Conservation (phyloP, 1,139 yeast species). For the Meyerozyma athensensis region DNA sequence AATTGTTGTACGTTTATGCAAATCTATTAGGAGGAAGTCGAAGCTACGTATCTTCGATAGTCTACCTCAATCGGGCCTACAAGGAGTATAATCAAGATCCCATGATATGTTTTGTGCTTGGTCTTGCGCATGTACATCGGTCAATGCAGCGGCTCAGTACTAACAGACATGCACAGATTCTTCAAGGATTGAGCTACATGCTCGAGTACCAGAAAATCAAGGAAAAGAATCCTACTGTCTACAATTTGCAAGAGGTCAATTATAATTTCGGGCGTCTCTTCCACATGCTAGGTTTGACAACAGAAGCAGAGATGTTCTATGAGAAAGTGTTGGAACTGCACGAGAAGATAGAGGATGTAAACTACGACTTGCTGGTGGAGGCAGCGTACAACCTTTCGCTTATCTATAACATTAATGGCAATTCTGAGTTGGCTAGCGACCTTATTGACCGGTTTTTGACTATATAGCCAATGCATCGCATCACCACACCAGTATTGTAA, state of each 20-base stretch:
- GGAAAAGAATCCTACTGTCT: conserved; percentile 31
- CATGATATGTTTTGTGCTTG: conserved; percentile 67
- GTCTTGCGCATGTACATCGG: conserved; percentile 81
- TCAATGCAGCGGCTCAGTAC: conserved; percentile 87
- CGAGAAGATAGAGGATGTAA: conserved; percentile 22
- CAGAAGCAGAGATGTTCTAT: conserved; percentile 71
- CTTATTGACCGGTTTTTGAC: conserved; percentile 61
- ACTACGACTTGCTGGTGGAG: conserved; percentile 60
- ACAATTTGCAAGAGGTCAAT: conserved; percentile 70
- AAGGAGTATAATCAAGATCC: conserved; percentile 69
- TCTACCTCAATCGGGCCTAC: conserved; percentile 60
- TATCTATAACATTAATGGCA: conserved; percentile 75
- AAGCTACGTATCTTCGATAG: conserved; percentile 75
- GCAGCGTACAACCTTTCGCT: conserved; percentile 82
- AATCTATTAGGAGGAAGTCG: conserved; percentile 77
- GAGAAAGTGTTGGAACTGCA: conserved; percentile 51
- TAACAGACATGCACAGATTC: conserved; percentile 78
- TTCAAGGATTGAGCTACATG: conserved; percentile 80
- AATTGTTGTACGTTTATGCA: conserved; percentile 72
- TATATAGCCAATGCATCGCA: conserved; percentile 13
- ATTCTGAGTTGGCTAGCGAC: conserved; percentile 54
- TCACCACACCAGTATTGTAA: not conserved
- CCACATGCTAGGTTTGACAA: conserved; percentile 73
- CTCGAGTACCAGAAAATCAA: conserved; percentile 60
- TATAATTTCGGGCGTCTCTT: conserved; percentile 83